Evolutionary conservation across 2,329 filamentous ascomycete genomes (phyloP).

Genomic region (Salinomyces thailandicus): DNA sequence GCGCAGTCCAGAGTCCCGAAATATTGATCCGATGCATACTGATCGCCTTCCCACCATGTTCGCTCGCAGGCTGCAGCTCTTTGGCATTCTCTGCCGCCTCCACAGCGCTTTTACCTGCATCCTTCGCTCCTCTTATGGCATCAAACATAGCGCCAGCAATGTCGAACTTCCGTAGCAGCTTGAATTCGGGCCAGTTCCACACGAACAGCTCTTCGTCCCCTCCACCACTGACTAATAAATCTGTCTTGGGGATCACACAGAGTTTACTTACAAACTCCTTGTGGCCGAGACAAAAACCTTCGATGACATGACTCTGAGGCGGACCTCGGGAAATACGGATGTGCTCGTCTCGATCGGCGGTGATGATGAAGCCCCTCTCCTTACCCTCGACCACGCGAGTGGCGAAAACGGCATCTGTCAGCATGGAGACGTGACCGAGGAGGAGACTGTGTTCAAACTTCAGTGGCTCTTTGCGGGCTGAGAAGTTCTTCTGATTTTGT

Average conservation of each 20-base stretch:
- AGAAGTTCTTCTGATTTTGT: constrained; percentile 34
- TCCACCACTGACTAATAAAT: constrained; percentile 72
- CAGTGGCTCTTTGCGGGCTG: constrained; percentile 36
- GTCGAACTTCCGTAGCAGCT: constrained; percentile 45
- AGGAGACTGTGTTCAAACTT: constrained; percentile 66
- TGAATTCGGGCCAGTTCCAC: constrained; percentile 66
- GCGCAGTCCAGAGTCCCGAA: constrained; percentile 40
- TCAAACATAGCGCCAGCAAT: constrained; percentile 23
- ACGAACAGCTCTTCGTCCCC: constrained; percentile 69
- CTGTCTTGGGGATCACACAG: constrained; percentile 48
- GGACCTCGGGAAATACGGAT: constrained; percentile 68
- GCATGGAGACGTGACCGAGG: constrained; percentile 89
- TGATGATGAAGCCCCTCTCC: constrained; percentile 51
- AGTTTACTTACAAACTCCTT: constrained; percentile 72
- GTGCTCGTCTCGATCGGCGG: constrained; percentile 65
- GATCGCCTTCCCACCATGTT: not conserved
- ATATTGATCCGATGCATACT: constrained; percentile 24
- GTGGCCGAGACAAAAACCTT: constrained; percentile 82
- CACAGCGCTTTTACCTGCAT: not conserved
- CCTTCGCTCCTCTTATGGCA: not conserved
- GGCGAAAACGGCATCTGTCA: constrained; percentile 61
- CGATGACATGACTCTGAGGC: constrained; percentile 79
- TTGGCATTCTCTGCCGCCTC: not conserved
- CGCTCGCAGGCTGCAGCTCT: too few relatives aligned
- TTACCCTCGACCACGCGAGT: constrained; percentile 37